These are phyloP conservation scores for Penstemon barbatus DNA, from an alignment of 257 asterid genomes.

Conservation along the genomic window DNA sequence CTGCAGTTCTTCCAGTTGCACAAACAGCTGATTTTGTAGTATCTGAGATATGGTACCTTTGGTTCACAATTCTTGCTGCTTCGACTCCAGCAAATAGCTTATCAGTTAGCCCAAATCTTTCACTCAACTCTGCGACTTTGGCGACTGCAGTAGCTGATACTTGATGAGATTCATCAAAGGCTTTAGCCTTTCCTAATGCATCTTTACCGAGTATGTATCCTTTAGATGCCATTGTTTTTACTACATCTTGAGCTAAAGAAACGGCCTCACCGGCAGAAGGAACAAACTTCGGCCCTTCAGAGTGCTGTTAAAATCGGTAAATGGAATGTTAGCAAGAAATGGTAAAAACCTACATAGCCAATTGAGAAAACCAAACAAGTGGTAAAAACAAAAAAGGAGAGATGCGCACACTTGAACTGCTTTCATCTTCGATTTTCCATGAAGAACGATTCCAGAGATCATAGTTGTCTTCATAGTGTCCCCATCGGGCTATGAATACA, in stretches of 20 bases:
- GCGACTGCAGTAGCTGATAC: conserved; percentile 94
- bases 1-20: conserved; percentile 80
- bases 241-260: conserved; percentile 81
- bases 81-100: conserved; percentile 83
- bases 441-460: conserved; percentile 65
- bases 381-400: conserved; percentile 3
- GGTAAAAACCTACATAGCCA: background rate
- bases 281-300: conserved; percentile 38
- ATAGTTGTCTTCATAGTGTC: conserved; percentile 63
- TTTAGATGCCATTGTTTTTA: conserved; percentile 71
- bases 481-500: conserved; percentile 90
- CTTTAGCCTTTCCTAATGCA: conserved; percentile 75
- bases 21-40: conserved; percentile 73
- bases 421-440: conserved; percentile 65
- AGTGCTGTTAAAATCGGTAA: conserved; percentile 33
- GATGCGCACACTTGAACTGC: conserved; percentile 44
- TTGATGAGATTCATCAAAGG: conserved; percentile 82
- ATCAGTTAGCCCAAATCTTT: conserved; percentile 71
- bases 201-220: conserved; percentile 87
- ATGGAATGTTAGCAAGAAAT: background rate
- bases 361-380: background rate
- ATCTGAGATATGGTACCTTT: conserved; percentile 59
- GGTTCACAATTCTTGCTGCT: conserved; percentile 61
- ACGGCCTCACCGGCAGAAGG: conserved; percentile 92
- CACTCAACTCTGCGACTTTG: conserved; percentile 82